Percentiles rank a stretch among this genome's conserved stretches.
Evolutionary conservation across 2,329 filamentous ascomycete species (phyloP).

Genomic region (Cadophora malorum): DNA sequence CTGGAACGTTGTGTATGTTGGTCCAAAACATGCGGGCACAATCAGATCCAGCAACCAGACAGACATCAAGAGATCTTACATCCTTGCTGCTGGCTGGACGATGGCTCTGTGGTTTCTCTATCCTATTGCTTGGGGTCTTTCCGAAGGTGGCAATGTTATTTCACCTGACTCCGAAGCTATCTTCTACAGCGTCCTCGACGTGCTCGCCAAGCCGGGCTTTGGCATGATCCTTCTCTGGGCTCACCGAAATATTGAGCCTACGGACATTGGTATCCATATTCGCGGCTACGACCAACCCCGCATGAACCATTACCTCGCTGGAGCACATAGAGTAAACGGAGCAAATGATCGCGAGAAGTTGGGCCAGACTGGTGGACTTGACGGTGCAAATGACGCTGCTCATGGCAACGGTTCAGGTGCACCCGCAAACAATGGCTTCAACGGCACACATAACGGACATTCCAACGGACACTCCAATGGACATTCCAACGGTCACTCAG

Average conservation of each 20-base stretch:
- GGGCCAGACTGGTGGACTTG: neutral
- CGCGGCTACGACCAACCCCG: constrained; percentile 38
- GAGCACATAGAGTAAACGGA: neutral
- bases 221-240: constrained; percentile 64
- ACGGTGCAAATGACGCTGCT: neutral
- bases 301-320: neutral
- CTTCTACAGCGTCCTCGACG: constrained; percentile 72
- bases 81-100: constrained; percentile 63
- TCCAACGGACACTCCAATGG: neutral
- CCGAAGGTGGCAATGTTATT: constrained; percentile 70
- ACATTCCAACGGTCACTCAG: neutral
- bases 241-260: constrained; percentile 66
- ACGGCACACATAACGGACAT: neutral
- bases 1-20: constrained; percentile 64
- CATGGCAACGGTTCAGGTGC: neutral
- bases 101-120: constrained; percentile 68
- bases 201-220: constrained; percentile 69
- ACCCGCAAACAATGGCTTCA: neutral
- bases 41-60: constrained; percentile 53
- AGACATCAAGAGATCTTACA: constrained; percentile 57
- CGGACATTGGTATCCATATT: constrained; percentile 58
- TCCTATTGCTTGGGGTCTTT: constrained; percentile 68
- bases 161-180: constrained; percentile 68
- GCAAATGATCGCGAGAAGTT: constrained; percentile 1
- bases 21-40: constrained; percentile 59